Evolutionary conservation across 192 early-diverging fungal species (phyloP).

Genomic region (Obelidium mucronatum): DNA sequence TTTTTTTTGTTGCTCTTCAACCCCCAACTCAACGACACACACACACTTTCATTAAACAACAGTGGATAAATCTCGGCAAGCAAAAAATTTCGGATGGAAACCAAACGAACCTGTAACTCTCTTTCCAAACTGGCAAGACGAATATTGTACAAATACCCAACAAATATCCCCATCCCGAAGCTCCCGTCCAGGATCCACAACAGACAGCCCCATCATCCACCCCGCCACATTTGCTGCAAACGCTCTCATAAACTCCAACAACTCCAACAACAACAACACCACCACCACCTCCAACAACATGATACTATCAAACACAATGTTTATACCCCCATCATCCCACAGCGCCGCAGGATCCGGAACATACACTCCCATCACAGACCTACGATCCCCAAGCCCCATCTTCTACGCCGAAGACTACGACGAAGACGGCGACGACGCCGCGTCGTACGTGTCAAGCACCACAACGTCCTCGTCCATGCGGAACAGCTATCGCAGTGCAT

Average conservation of each 20-base stretch:
- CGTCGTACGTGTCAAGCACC: constrained; percentile 26
- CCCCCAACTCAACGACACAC: background rate
- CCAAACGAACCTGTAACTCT: constrained; percentile 43
- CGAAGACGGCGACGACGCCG: constrained; percentile 43
- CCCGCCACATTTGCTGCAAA: background rate
- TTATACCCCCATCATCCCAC: background rate
- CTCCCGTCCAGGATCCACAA: constrained; percentile 8
- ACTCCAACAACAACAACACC: constrained; percentile 23
- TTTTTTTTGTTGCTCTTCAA: constrained; percentile 3
- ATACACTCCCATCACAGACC: constrained; percentile 11
- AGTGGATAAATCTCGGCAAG: constrained; percentile 49
- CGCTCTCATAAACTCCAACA: background rate
- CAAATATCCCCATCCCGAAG: constrained; percentile 29
- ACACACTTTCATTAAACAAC: background rate
- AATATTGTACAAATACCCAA: constrained; percentile 13
- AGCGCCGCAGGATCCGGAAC: too few species aligned
- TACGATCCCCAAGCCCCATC: constrained; percentile 52
- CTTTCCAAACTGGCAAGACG: constrained; percentile 54
- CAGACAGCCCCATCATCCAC: constrained; percentile 19
- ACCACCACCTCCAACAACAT: constrained; percentile 16
- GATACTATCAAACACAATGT: too few species aligned
- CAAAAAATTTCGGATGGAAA: constrained; percentile 53
- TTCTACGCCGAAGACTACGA: constrained; percentile 51
- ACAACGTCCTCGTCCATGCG: constrained; percentile 29
- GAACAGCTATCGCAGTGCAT: constrained; percentile 23